A percentile compares a stretch with the other conserved stretches of the same genome.
These are phyloP conservation scores for Exophiala bonariae DNA, from an alignment of 2,329 filamentous ascomycete genomes.

Conservation along the genomic window DNA sequence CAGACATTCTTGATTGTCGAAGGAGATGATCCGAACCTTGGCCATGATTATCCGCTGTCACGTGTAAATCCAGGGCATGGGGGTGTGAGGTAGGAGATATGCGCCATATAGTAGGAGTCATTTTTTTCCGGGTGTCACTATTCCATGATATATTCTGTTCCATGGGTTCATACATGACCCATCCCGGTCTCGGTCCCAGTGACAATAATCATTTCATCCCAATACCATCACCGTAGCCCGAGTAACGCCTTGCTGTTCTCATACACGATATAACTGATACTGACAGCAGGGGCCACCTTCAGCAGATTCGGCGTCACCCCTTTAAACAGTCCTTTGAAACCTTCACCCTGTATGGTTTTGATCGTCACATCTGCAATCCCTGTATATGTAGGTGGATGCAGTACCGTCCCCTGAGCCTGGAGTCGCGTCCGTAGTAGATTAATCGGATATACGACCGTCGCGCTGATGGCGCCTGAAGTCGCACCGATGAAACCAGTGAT, in stretches of 20 bases:
- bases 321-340: conserved; percentile 84
- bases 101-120: too few species aligned
- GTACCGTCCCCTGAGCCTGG: conserved; percentile 90
- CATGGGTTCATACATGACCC: too few species aligned
- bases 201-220: too few species aligned
- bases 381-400: conserved; percentile 86
- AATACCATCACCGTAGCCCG: conserved; percentile 42
- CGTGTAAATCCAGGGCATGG: too few species aligned
- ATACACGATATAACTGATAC: conserved; percentile 92
- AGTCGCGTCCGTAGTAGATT: conserved; percentile 89
- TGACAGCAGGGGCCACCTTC: conserved; percentile 93
- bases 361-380: conserved; percentile 86
- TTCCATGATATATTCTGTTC: too few species aligned
- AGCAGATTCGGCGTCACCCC: conserved; percentile 91
- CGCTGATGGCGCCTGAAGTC: conserved; percentile 86
- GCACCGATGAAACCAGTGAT: conserved; percentile 86
- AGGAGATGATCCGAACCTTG: too few species aligned
- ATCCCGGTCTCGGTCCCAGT: too few species aligned
- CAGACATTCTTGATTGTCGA: too few species aligned
- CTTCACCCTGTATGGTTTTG: conserved; percentile 81
- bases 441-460: conserved; percentile 90
- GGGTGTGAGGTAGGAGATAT: too few species aligned
- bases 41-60: too few species aligned
- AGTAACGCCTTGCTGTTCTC: conserved; percentile 82
- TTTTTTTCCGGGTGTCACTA: too few species aligned